Conservation (phyloP, 1,284 basidiomycete genomes). For the Trichosporon coremiiforme region DNA sequence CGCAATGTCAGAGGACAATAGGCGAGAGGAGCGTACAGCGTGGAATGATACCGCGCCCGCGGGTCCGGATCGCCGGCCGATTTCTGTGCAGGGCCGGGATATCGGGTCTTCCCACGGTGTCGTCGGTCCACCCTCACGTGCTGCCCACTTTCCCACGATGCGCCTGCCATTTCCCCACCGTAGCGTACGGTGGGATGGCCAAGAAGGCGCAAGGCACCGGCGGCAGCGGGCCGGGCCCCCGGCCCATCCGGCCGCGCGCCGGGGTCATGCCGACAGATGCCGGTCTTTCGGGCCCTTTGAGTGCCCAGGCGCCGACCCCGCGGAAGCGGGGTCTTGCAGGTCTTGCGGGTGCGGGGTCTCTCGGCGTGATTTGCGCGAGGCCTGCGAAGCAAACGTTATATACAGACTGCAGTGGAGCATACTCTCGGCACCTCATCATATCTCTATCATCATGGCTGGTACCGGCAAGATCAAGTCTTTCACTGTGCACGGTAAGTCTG, state of each 20-base stretch:
- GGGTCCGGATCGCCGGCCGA: background rate
- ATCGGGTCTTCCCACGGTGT: background rate
- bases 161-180: background rate
- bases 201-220: background rate
- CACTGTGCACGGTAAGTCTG: constrained; percentile 52
- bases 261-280: background rate
- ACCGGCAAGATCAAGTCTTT: constrained; percentile 50
- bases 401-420: background rate
- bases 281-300: background rate
- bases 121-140: background rate
- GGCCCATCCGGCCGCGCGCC: background rate
- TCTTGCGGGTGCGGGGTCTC: background rate
- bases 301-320: background rate
- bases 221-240: constrained; percentile 5
- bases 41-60: background rate
- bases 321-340: background rate
- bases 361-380: background rate
- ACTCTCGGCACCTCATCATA: background rate
- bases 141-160: background rate
- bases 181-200: background rate
- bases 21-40: background rate
- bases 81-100: background rate
- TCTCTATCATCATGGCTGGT: constrained; percentile 35
- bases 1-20: background rate
- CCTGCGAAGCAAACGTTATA: background rate